phyloP scores from a whole-genome alignment of 2,329 filamentous ascomycete genomes.

The Tolypocladium amazonense region DNA sequence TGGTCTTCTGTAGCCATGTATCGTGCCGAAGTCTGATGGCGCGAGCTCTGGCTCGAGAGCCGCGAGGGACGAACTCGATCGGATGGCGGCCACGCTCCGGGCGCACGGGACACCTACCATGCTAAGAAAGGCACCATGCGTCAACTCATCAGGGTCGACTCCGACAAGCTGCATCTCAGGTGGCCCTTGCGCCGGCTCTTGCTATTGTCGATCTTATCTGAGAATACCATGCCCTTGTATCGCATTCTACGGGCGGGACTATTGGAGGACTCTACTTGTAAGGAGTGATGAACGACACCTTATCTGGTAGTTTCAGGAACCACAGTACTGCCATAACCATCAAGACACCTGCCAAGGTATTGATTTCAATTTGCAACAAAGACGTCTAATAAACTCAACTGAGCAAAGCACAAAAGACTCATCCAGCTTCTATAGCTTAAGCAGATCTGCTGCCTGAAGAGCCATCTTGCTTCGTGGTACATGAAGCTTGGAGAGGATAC shows the following conservation, averaged over 20 bases:
- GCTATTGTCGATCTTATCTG: not conserved
- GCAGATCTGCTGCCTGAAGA: no score
- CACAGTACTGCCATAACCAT: no score
- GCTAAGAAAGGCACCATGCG: not conserved
- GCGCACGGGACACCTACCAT: not conserved
- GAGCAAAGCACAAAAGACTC: no score
- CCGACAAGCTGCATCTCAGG: not conserved
- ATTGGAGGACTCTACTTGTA: no score
- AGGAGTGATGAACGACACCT: no score
- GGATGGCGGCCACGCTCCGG: not conserved
- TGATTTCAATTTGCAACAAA: no score
- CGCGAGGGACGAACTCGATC: not conserved
- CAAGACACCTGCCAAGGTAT: no score
- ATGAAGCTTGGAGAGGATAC: no score
- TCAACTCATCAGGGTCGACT: not conserved
- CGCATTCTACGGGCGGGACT: not conserved
- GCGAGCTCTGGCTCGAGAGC: not conserved
- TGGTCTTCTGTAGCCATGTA: not conserved
- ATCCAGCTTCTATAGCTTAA: no score
- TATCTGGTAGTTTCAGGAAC: no score
- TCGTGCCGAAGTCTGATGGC: not conserved
- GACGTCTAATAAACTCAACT: no score
- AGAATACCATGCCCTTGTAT: not conserved
- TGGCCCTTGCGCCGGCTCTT: not conserved
- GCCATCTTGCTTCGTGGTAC: no score